Evolutionary conservation across 2,329 filamentous ascomycete genomes (phyloP).

Genomic region (Fusarium siculi): DNA sequence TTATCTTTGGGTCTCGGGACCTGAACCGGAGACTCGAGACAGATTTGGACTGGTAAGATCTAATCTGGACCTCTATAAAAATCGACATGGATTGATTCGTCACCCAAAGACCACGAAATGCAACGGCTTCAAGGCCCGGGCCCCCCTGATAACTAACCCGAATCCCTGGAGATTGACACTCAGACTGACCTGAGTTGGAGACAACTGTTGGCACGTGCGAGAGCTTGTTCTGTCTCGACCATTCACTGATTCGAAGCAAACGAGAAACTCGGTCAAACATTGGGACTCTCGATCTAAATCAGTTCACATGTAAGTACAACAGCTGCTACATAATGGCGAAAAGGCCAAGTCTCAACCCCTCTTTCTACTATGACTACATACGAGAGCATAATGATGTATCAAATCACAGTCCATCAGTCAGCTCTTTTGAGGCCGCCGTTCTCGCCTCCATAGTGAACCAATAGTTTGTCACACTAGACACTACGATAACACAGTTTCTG

Average conservation of each 20-base stretch:
- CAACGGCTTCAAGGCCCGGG: slow-evolving; percentile 1
- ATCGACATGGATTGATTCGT: slow-evolving; percentile 10
- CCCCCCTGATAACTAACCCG: slow-evolving; percentile 21
- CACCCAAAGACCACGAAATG: slow-evolving; percentile 5
- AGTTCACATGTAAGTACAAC: slow-evolving; percentile 5
- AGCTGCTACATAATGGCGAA: slow-evolving; percentile 1
- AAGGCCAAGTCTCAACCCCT: slow-evolving; percentile 27
- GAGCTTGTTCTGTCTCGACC: slow-evolving; percentile 29
- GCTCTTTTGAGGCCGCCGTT: slow-evolving; percentile 26
- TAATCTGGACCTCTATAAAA: background rate
- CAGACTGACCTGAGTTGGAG: slow-evolving; percentile 11
- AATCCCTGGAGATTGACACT: slow-evolving; percentile 14
- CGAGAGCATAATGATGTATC: slow-evolving; percentile 26
- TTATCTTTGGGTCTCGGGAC: slow-evolving; percentile 23
- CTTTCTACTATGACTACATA: slow-evolving; percentile 15
- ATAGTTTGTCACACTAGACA: slow-evolving; percentile 13
- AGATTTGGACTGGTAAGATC: slow-evolving; percentile 19
- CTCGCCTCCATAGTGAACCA: slow-evolving; percentile 14
- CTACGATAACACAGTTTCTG: slow-evolving; percentile 16
- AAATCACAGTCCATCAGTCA: background rate
- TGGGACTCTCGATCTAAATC: slow-evolving; percentile 7
- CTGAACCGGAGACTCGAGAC: slow-evolving; percentile 23
- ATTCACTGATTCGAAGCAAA: slow-evolving; percentile 16
- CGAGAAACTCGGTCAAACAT: slow-evolving; percentile 25
- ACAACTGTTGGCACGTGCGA: slow-evolving; percentile 41